Evolutionary conservation across 768 basidiomycete species (phyloP), one percentile per base, ranked within the genome.

Genomic region (Boletus insuetus): DNA sequence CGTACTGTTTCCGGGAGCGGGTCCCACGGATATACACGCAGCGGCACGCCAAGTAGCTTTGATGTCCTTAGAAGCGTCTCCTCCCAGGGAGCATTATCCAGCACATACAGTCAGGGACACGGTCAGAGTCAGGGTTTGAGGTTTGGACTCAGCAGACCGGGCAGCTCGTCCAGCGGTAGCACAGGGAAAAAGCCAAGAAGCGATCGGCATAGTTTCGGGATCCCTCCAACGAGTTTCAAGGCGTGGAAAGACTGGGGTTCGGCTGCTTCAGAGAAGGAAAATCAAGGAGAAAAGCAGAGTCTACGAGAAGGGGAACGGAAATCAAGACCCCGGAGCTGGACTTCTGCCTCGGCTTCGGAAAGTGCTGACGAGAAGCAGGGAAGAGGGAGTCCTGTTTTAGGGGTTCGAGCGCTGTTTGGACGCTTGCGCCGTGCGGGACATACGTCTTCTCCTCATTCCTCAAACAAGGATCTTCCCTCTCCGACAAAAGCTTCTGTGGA

Each of bases 31-130:
- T 61, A 65, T 46, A 35, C 65, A 6, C 56, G 65, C n/a, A 70
- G 69, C 35, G 58, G 39, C 22, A 62, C 69, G 2, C 57, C 64
- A 20, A 69, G 53, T n/a, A 71, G 60, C 39, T 60, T 70, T 11
- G 64, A 69, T 20, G 48, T 54, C 20, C 50, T 72, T 12, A 42
- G 65, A 45, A 70, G 70, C 14, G 66, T 72, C n/a, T 68, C 69
- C 4, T 70, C 70, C 2, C 68, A 71, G 16, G 70, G 70, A 5
- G 68, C 60, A 24, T 22, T 72, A 16, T 68, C 65, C 12, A 68
- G 58, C 37, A 37, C 43, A 22, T 51, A 65, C 32, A 59, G 53
- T 19, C 59, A 62, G 16, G 59, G 60, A 17, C 64, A 58, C n/a
- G 40, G 46, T 9, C 64, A 54, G 35, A 34, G 54, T 39, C 60